phyloP scores from a whole-genome alignment of 805 yeast species.

The Teunomyces tritomae region DNA sequence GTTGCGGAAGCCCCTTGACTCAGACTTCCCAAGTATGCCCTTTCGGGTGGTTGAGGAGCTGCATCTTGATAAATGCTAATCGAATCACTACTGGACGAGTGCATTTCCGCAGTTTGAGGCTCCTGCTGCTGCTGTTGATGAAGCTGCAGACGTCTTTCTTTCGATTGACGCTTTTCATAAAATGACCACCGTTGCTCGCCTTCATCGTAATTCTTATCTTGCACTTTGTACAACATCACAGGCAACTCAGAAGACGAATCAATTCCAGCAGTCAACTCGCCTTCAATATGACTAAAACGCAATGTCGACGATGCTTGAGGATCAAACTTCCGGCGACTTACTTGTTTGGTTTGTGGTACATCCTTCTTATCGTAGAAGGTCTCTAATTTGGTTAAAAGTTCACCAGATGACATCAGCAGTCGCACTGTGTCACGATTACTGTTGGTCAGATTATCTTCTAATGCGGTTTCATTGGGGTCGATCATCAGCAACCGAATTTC shows the following conservation, averaged over 20 bases:
- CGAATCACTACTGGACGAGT: not conserved
- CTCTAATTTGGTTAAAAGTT: constrained; percentile 25
- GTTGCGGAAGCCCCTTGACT: not conserved
- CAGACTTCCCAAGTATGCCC: not conserved
- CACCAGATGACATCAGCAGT: constrained; percentile 28
- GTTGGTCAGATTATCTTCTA: not conserved
- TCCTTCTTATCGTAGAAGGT: constrained; percentile 7
- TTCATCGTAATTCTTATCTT: constrained; percentile 24
- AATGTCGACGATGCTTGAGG: constrained; percentile 9
- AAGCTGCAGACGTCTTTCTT: not conserved
- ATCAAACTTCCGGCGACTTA: constrained; percentile 2
- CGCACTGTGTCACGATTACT: constrained; percentile 11
- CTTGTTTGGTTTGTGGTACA: not conserved
- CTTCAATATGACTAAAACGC: constrained; percentile 5
- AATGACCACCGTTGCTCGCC: constrained; percentile 24
- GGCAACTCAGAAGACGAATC: constrained; percentile 27
- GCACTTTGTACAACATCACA: constrained; percentile 28
- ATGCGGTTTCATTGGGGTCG: constrained; percentile 8
- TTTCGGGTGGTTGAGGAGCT: not conserved
- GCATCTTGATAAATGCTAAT: constrained; percentile 1
- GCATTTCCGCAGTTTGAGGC: not conserved
- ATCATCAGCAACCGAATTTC: constrained; percentile 5
- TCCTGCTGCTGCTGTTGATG: not conserved
- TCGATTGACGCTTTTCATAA: constrained; percentile 14
- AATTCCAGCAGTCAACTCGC: constrained; percentile 24